These are phyloP conservation scores for Lonicera japonica DNA, from an alignment of 129 eudicot genomes.

Conservation along the genomic window DNA sequence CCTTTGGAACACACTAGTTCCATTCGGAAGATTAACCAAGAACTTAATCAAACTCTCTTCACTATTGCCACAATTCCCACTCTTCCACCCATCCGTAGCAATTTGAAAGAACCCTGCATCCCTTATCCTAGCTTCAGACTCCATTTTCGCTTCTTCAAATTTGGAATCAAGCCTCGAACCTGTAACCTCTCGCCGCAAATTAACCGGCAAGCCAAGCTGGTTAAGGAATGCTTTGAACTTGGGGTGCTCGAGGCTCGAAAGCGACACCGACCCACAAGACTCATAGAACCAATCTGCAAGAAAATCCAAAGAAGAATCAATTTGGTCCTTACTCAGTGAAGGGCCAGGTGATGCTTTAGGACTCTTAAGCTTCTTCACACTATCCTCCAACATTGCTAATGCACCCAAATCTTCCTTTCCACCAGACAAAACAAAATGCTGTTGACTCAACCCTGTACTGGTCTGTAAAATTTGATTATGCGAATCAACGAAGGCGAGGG, in stretches of 20 bases:
- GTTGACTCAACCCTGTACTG: conserved; percentile 6
- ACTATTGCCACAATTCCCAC: conserved; percentile 21
- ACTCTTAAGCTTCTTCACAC: conserved; percentile 76
- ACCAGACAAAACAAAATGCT: conserved; percentile 47
- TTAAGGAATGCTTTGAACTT: conserved; percentile 69
- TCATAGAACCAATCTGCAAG: conserved; percentile 81
- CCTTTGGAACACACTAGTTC: conserved; percentile 59
- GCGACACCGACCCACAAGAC: conserved; percentile 65
- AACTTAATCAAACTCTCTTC: conserved; percentile 54
- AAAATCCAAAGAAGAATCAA: conserved; percentile 43
- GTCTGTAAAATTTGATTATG: no score
- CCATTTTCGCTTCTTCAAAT: conserved; percentile 56
- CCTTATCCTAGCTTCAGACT: conserved; percentile 52
- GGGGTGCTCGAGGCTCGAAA: conserved; percentile 76
- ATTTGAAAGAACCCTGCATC: conserved; percentile 72
- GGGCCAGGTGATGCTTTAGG: conserved; percentile 60
- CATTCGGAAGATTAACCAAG: conserved; percentile 77
- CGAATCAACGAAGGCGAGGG: neutral
- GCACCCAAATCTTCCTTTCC: conserved; percentile 76
- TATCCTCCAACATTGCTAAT: conserved; percentile 71
- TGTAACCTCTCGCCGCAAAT: conserved; percentile 34
- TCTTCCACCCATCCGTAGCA: conserved; percentile 65
- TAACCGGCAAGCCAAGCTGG: conserved; percentile 64
- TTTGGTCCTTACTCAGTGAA: conserved; percentile 41
- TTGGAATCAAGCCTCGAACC: conserved; percentile 54